Percentiles rank a stretch among this genome's conserved stretches.
These are phyloP conservation scores for Telfairia occidentalis DNA, from an alignment of 331 rosid species.

Conservation along the genomic window DNA sequence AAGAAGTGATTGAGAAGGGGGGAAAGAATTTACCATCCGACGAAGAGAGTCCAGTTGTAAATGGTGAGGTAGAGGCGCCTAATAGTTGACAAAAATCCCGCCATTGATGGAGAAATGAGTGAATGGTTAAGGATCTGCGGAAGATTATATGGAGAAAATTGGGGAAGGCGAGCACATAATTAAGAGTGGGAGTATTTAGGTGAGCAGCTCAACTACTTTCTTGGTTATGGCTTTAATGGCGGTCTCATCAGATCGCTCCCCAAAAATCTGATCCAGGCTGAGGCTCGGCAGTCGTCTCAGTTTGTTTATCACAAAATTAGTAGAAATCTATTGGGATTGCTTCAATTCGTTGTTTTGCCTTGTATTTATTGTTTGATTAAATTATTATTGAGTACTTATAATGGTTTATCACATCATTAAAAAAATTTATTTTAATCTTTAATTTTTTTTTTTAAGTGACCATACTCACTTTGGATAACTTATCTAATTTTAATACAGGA, in stretches of 20 bases:
- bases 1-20: neutral
- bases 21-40: conserved; percentile 58
- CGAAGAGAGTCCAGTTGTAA: conserved; percentile 62
- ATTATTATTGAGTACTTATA: too few species aligned
- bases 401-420: too few species aligned
- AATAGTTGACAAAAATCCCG: conserved; percentile 28
- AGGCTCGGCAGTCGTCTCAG: too few species aligned
- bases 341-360: too few species aligned
- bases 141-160: neutral
- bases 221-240: neutral
- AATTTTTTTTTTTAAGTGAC: too few species aligned
- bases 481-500: too few species aligned
- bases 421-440: too few species aligned
- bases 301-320: too few species aligned
- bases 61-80: conserved; percentile 54
- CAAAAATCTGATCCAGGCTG: neutral
- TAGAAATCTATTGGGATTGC: too few species aligned
- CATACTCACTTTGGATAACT: too few species aligned
- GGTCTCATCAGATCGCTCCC: neutral
- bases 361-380: too few species aligned
- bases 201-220: neutral
- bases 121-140: neutral
- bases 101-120: conserved; percentile 34
- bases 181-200: neutral
- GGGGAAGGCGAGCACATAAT: neutral